Evolutionary conservation across 2,329 filamentous ascomycete genomes (phyloP).

Genomic region (Leptographium procerum): DNA sequence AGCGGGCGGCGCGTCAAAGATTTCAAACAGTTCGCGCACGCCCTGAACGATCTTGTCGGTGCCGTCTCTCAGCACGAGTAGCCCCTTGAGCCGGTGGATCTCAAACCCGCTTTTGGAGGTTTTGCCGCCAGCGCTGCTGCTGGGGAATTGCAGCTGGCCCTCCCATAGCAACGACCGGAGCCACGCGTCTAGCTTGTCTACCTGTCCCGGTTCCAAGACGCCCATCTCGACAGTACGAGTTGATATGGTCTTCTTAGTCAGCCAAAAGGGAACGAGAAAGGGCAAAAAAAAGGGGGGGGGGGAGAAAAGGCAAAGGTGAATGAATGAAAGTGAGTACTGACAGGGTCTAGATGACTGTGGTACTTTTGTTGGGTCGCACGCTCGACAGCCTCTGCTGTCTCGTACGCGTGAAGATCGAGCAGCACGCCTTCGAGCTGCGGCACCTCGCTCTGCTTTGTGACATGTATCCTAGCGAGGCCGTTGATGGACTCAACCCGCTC

Average conservation of each 20-base stretch:
- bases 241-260: slow-evolving; percentile 56
- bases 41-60: slow-evolving; percentile 72
- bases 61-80: slow-evolving; percentile 55
- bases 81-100: slow-evolving; percentile 80
- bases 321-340: slow-evolving; percentile 20
- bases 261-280: neutral
- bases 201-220: slow-evolving; percentile 40
- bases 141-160: slow-evolving; percentile 38
- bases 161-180: slow-evolving; percentile 81
- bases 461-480: slow-evolving; percentile 70
- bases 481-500: slow-evolving; percentile 77
- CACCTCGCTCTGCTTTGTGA: slow-evolving; percentile 70
- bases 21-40: slow-evolving; percentile 87
- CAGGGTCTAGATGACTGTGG: slow-evolving; percentile 83
- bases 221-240: slow-evolving; percentile 65
- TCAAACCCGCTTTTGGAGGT: slow-evolving; percentile 44
- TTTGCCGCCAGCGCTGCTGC: no score
- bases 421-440: slow-evolving; percentile 76
- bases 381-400: slow-evolving; percentile 63
- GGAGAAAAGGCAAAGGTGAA: neutral
- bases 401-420: slow-evolving; percentile 86
- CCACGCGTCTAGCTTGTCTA: slow-evolving; percentile 66
- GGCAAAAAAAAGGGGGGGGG: neutral
- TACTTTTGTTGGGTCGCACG: slow-evolving; percentile 52
- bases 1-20: slow-evolving; percentile 34